phyloP scores from a whole-genome alignment of 768 basidiomycete genomes.

The Mycena rebaudengoi region DNA sequence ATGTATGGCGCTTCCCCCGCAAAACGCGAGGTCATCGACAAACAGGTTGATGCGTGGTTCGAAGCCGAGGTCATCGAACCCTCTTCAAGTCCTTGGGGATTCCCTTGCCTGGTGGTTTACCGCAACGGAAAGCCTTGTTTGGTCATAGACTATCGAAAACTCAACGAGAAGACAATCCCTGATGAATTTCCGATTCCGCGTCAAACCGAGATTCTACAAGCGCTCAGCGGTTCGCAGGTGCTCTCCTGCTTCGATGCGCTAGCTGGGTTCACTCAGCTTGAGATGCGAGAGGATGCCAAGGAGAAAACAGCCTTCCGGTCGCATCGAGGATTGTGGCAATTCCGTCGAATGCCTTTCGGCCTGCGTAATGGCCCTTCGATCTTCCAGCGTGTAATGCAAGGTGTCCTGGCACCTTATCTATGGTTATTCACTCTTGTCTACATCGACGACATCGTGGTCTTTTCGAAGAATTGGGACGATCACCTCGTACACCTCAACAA shows the following conservation, averaged over 20 bases:
- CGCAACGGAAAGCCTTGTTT: constrained; percentile 46
- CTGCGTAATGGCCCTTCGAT: neutral
- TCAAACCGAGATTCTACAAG: constrained; percentile 34
- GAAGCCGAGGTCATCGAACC: constrained; percentile 39
- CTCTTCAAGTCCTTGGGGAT: constrained; percentile 30
- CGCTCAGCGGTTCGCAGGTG: constrained; percentile 29
- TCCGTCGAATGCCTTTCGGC: constrained; percentile 17
- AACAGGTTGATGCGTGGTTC: constrained; percentile 39
- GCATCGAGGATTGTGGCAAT: constrained; percentile 41
- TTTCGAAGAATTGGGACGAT: constrained; percentile 25
- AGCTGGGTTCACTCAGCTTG: constrained; percentile 41
- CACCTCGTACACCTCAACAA: constrained; percentile 28
- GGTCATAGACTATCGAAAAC: constrained; percentile 40
- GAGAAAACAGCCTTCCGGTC: constrained; percentile 41
- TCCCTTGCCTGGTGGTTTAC: constrained; percentile 41
- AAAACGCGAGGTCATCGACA: constrained; percentile 34
- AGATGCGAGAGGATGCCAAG: constrained; percentile 28
- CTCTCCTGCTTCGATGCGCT: constrained; percentile 30
- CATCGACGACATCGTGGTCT: constrained; percentile 34
- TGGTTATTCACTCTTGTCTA: constrained; percentile 27
- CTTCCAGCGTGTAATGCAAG: constrained; percentile 3
- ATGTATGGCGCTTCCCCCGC: constrained; percentile 32
- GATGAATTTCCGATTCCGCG: constrained; percentile 40
- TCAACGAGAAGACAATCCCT: constrained; percentile 23
- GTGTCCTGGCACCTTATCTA: neutral